Evolutionary conservation across 164 flowering plant genomes (phyloP).

Genomic region (Liriodendron chinense): DNA sequence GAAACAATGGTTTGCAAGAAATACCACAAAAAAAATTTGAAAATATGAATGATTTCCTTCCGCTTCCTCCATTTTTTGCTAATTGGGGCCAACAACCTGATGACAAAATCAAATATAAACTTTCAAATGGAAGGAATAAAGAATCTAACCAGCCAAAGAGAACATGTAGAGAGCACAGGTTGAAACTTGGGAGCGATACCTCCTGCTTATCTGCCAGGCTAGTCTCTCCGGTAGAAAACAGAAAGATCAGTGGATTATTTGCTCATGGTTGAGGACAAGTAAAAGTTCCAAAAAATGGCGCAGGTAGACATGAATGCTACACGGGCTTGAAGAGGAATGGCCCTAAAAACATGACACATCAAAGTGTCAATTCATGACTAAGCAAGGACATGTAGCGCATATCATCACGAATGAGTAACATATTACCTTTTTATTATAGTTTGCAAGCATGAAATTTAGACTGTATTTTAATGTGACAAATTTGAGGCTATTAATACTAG

Average conservation of each 20-base stretch:
- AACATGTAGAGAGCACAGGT: neutral
- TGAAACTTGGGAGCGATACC: neutral
- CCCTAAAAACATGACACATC: conserved; percentile 32
- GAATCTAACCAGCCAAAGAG: neutral
- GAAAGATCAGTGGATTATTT: conserved; percentile 14
- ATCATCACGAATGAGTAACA: neutral
- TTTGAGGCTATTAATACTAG: no score
- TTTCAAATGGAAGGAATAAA: neutral
- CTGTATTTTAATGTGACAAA: no score
- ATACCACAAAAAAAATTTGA: neutral
- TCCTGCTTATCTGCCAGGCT: neutral
- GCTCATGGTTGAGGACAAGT: conserved; percentile 72
- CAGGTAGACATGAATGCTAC: conserved; percentile 88
- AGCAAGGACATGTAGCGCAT: neutral
- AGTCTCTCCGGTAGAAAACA: neutral
- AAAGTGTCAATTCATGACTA: neutral
- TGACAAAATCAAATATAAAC: neutral
- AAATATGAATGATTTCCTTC: neutral
- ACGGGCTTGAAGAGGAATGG: conserved; percentile 80
- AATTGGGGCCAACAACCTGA: neutral
- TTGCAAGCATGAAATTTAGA: no score
- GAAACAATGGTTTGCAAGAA: neutral
- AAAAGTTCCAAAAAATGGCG: conserved; percentile 87
- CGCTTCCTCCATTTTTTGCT: neutral
- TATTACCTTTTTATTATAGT: neutral